Base-by-base conservation (phyloP, 108 stramenopile species). In the Nitzschia inconspicua region DNA sequence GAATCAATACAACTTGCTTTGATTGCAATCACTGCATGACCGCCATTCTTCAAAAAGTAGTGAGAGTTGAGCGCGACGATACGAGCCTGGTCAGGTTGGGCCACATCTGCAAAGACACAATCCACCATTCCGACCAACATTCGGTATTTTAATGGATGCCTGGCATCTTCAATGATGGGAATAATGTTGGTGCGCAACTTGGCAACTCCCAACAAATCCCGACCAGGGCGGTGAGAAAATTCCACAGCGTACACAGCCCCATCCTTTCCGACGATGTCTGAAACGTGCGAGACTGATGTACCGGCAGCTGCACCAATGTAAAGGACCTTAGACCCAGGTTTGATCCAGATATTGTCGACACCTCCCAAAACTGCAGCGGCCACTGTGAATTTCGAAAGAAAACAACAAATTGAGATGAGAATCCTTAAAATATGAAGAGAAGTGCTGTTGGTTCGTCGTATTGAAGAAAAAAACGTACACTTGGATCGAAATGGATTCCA, bases 401-500 rank as follows among this genome's bases (percentile, higher is more conserved):
- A 39, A 36, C 22, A 13, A 39, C 20, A 16, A 7, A 29, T n/a
- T 52, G 51, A 52, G 51, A 52, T 18, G 2, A 14, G 13, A 3
- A 19, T 8, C 29, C 11, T 52, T 30, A 31, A 31, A 19, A 11
- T 51, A 5, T 27, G 3, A 7, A 52, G 6, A 16, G 11, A 47
- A 47, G 5, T n/a, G 20, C 13, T 10, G 10, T 10, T 10, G 36
- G 13, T 13, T 8, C 37, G 16, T 14, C 47, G 47, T 9, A 47
- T 9, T 10, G 7, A n/a, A 10, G 13, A 49, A 27, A 4, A 1
- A 35, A 27, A 86, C 89, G 82, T 78, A 90, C 89, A 49, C 86
- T 99, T 99, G 30, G 95, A 96, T 58, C 98, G 88, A 89, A 99
- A 99, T 29, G 98, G 98, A 80, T 99, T 99, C 98, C 98, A 99